phyloP scores from a whole-genome alignment of 129 eudicot genomes.

The Scalesia atractyloides region DNA sequence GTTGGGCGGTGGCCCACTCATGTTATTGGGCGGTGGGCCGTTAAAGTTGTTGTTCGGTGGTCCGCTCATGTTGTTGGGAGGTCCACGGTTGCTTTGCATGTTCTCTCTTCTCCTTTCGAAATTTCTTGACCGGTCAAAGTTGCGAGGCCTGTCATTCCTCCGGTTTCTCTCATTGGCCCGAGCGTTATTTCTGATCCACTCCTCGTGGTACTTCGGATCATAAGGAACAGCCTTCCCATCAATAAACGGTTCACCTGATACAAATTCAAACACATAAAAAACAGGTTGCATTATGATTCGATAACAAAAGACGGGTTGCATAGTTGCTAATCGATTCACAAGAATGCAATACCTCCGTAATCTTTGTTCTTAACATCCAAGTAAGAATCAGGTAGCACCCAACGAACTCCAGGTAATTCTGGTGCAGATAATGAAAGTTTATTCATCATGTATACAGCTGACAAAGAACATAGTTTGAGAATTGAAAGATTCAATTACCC shows the following conservation, averaged over 20 bases:
- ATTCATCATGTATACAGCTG: not conserved
- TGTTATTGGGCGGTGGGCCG: constrained; percentile 33
- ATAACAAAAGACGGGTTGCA: too few species aligned
- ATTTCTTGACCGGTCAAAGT: constrained; percentile 75
- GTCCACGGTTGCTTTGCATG: constrained; percentile 45
- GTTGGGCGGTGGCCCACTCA: constrained; percentile 30
- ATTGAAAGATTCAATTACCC: constrained; percentile 36
- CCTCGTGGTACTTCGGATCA: constrained; percentile 95
- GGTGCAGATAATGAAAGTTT: not conserved
- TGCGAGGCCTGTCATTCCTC: constrained; percentile 88
- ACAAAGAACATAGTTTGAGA: not conserved
- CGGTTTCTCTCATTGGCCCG: constrained; percentile 85
- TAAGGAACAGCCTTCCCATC: constrained; percentile 92
- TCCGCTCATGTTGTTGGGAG: constrained; percentile 32
- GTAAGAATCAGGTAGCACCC: constrained; percentile 99
- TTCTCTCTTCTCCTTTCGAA: constrained; percentile 71
- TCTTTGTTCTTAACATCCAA: constrained; percentile 88
- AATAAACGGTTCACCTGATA: constrained; percentile 85
- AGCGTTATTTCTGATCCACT: constrained; percentile 88
- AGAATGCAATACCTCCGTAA: constrained; percentile 72
- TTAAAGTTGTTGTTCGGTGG: too few species aligned
- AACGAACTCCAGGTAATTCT: constrained; percentile 75
- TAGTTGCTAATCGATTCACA: not conserved
- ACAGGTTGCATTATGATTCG: too few species aligned
- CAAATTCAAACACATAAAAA: not conserved